These are phyloP conservation scores for Vitis amurensis DNA, from an alignment of 164 flowering plant species.

Conservation along the genomic window DNA sequence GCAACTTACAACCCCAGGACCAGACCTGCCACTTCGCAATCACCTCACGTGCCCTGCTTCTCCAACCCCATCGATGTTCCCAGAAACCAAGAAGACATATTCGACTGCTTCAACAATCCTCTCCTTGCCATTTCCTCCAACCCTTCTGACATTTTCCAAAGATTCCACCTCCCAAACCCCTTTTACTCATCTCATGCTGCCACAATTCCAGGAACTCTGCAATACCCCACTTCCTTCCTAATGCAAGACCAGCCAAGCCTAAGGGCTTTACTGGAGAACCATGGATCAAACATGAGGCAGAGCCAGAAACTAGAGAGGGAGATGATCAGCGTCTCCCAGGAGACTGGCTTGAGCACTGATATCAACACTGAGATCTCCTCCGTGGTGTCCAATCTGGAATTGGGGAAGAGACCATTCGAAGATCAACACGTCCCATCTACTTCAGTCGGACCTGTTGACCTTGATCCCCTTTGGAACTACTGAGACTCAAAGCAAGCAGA, in stretches of 20 bases:
- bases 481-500: conserved; percentile 14
- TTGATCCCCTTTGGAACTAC: conserved; percentile 63
- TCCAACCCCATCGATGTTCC: conserved; percentile 43
- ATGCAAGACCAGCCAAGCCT: conserved; percentile 52
- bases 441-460: conserved; percentile 50
- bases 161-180: conserved; percentile 26
- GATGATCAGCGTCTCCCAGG: conserved; percentile 57
- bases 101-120: conserved; percentile 30
- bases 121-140: conserved; percentile 16
- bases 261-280: conserved; percentile 42
- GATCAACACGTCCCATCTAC: conserved; percentile 49
- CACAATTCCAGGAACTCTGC: conserved; percentile 23
- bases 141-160: conserved; percentile 21
- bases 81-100: conserved; percentile 21
- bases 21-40: conserved; percentile 14
- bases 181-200: conserved; percentile 28
- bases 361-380: conserved; percentile 71
- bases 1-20: conserved; percentile 26
- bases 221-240: conserved; percentile 33
- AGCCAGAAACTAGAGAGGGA: conserved; percentile 50
- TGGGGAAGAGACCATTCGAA: conserved; percentile 43
- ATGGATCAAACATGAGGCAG: conserved; percentile 40
- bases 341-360: conserved; percentile 54
- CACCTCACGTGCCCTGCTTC: conserved; percentile 81
- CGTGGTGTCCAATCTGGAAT: conserved; percentile 46